Evolutionary conservation across 1,284 basidiomycete species (phyloP).

Genomic region (Uromyces viciae-fabae): DNA sequence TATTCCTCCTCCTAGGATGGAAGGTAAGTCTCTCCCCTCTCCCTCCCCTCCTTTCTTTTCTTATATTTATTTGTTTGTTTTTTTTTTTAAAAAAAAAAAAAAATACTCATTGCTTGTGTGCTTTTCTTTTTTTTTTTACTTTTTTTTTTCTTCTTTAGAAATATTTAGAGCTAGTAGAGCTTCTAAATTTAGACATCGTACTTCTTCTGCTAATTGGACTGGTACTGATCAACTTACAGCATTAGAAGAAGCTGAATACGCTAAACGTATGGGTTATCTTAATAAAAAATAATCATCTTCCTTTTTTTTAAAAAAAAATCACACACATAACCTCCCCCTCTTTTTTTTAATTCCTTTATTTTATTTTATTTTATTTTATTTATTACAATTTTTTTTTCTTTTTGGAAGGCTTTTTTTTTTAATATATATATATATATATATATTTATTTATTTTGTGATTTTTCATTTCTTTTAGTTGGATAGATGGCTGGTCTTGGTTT

Average conservation of each 20-base stretch:
- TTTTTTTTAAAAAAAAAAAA: conserved; percentile 54
- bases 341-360: not conserved
- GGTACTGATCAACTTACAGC: conserved; percentile 75
- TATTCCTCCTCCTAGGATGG: conserved; percentile 78
- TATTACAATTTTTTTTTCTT: too few relatives aligned
- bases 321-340: too few relatives aligned
- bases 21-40: conserved; percentile 56
- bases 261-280: conserved; percentile 76
- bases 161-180: conserved; percentile 39
- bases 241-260: conserved; percentile 80
- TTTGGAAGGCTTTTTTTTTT: not conserved
- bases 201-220: conserved; percentile 89
- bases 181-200: conserved; percentile 70
- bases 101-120: not conserved
- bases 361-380: not conserved
- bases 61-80: not conserved
- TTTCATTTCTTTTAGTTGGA: too few relatives aligned
- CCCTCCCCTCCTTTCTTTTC: not conserved
- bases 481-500: not conserved
- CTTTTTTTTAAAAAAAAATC: too few relatives aligned
- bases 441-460: too few relatives aligned
- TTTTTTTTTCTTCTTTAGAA: conserved; percentile 27
- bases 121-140: not conserved
- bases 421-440: too few relatives aligned
- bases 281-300: conserved; percentile 9